phyloP scores from a whole-genome alignment of 768 basidiomycete species.

The Tricholoma hemisulphureum region DNA sequence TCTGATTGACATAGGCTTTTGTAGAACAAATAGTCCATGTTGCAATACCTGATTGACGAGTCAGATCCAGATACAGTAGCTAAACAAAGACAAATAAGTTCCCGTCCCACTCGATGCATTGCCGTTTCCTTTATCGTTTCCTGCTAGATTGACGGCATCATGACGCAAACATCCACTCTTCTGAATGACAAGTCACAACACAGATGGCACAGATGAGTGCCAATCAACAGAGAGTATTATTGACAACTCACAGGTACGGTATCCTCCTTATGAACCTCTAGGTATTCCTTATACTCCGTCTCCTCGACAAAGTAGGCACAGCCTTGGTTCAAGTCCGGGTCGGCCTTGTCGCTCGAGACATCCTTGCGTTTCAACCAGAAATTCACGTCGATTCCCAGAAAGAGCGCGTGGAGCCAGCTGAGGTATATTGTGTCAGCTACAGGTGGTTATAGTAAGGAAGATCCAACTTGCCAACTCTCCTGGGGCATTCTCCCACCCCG shows the following conservation, averaged over 20 bases:
- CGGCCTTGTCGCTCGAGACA: slow-evolving; percentile 4
- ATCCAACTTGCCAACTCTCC: slow-evolving; percentile 12
- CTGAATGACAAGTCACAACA: slow-evolving; percentile 13
- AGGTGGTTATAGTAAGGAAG: neutral
- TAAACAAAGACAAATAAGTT: slow-evolving; percentile 1
- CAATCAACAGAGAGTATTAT: neutral
- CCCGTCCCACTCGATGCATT: slow-evolving; percentile 24
- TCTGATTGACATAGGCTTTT: slow-evolving; percentile 12
- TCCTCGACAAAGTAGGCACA: slow-evolving; percentile 15
- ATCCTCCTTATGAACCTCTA: slow-evolving; percentile 17
- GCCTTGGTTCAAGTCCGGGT: slow-evolving; percentile 9
- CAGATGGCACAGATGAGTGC: too few species aligned
- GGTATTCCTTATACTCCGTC: slow-evolving; percentile 19
- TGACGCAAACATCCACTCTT: slow-evolving; percentile 21
- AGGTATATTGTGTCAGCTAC: slow-evolving; percentile 1
- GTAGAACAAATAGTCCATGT: slow-evolving; percentile 37
- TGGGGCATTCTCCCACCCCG: slow-evolving; percentile 19
- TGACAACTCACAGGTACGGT: slow-evolving; percentile 19
- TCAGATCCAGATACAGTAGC: neutral
- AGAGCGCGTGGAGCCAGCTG: neutral
- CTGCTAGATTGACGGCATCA: too few species aligned
- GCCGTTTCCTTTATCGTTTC: slow-evolving; percentile 13
- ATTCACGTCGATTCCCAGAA: slow-evolving; percentile 6
- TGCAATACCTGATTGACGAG: slow-evolving; percentile 26
- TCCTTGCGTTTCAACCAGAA: slow-evolving; percentile 9